Evolutionary conservation across 75 land plant species (phyloP).

Genomic region (Adiantum capillusveneris): DNA sequence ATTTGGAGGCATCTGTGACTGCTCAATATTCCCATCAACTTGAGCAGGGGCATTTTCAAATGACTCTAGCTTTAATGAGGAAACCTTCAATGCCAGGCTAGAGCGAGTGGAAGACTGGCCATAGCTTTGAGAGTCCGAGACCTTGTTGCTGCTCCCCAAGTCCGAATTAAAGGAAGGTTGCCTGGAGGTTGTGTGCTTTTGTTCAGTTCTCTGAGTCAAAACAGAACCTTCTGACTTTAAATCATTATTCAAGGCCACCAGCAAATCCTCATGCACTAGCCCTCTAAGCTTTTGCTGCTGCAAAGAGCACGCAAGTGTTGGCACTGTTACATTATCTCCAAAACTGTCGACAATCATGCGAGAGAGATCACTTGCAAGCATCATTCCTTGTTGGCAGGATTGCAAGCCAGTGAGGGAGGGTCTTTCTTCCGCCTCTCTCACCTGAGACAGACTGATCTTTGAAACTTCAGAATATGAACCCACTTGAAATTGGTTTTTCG

Average conservation of each 20-base stretch:
- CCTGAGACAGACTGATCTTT: neutral
- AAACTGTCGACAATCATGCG: neutral
- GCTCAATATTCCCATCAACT: too few relatives aligned
- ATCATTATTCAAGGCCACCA: neutral
- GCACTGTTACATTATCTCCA: neutral
- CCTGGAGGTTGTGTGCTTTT: too few relatives aligned
- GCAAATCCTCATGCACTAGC: neutral
- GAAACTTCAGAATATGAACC: neutral
- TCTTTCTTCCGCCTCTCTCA: neutral
- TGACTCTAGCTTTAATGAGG: too few relatives aligned
- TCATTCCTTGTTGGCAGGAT: neutral
- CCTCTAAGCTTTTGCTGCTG: neutral
- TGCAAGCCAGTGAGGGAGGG: conserved; percentile 2
- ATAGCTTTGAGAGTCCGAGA: too few relatives aligned
- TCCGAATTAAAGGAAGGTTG: too few relatives aligned
- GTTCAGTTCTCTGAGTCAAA: too few relatives aligned
- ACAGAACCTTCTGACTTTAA: neutral
- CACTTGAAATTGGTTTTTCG: too few relatives aligned
- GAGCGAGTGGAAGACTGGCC: too few relatives aligned
- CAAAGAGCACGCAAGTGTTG: neutral
- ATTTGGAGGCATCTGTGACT: too few relatives aligned
- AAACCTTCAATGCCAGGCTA: too few relatives aligned
- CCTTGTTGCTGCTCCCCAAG: too few relatives aligned
- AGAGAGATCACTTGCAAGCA: neutral
- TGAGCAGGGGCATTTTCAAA: too few relatives aligned